Evolutionary conservation across 305 asterid species (phyloP), one percentile per base, ranked within the genome.

Genomic region (Fraxinus nigra): DNA sequence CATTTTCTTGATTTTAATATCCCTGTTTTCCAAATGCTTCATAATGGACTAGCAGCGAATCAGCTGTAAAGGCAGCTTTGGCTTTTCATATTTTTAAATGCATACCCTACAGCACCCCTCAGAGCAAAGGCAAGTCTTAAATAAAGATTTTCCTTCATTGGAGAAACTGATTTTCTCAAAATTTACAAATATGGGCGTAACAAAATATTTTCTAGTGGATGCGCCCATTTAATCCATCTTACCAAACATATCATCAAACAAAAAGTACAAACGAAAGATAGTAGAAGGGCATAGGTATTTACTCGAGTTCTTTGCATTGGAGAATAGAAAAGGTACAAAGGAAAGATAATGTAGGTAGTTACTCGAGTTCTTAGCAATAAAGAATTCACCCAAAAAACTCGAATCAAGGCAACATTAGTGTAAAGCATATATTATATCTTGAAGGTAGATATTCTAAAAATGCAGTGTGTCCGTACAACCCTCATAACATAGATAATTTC

Each of bases 401-500:
- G 75, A 69, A 30, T 30, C 40, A 14, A 69, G 75, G 38, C 22
- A 28, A 69, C 40, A 13, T 69, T 13, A 69, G 75, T 30, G 75
- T 69, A 18, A 5, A 30, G 24, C 38, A 16, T 70, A 5, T 70
- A 11, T 67, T 28, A 67, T 67, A 70, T 70, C 24, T 32, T 70
- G 43, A 33, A 32, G 40, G 24, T 70, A 16, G 8, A 70, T 32
- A 70, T 30, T 69, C 75, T 69, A 14, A 32, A 32, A 69, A 14
- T 69, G 22, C 43, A 6, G 7, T 67, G 82, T 78, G 84, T 80
- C 85, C 84, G 80, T 85, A 86, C 89, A 85, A 35, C 46, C 75
- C 84, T 83, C 87, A 22, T 63, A 54, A 76, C 46, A 84, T 34
- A 33, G 78, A 76, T 73, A 81, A 78, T 34, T 54, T 13, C 63